Evolutionary conservation across 2,329 filamentous ascomycete genomes (phyloP).

Genomic region (Aspergillus sp.): DNA sequence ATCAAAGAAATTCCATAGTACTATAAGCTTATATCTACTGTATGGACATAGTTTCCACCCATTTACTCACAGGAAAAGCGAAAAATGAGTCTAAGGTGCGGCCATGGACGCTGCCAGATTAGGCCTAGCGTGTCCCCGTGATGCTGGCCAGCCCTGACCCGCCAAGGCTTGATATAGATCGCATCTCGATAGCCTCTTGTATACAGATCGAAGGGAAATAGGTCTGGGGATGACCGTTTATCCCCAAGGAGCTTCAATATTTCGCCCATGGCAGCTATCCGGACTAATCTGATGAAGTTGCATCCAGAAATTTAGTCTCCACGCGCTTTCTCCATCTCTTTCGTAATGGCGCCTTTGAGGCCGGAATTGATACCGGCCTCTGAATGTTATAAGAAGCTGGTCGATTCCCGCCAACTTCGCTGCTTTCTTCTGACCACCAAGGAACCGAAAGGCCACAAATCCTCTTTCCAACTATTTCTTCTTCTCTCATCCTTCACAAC

Average conservation of each 20-base stretch:
- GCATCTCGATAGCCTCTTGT: constrained; percentile 11
- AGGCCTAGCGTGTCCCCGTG: constrained; percentile 30
- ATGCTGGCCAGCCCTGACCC: constrained; percentile 24
- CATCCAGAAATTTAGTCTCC: constrained; percentile 19
- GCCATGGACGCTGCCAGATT: constrained; percentile 12
- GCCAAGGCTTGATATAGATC: constrained; percentile 29
- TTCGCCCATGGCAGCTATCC: constrained; percentile 1
- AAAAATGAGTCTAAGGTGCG: background rate
- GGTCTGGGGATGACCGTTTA: background rate
- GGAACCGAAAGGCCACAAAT: constrained; percentile 5
- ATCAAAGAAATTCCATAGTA: too few species aligned
- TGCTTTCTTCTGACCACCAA: constrained; percentile 11
- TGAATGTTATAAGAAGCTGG: constrained; percentile 42
- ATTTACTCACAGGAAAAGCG: background rate
- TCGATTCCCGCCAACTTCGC: constrained; percentile 29
- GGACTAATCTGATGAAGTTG: constrained; percentile 5
- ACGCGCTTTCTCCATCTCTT: constrained; percentile 29
- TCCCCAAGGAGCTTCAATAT: constrained; percentile 5
- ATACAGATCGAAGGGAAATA: constrained; percentile 8
- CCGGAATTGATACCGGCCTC: constrained; percentile 49
- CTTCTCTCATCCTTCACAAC: background rate
- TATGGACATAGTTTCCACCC: too few species aligned
- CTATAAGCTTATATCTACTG: too few species aligned
- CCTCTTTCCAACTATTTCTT: background rate
- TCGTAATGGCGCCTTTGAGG: constrained; percentile 41